Evolutionary conservation across 108 stramenopile species (phyloP).

Genomic region (Pseudonitzschia multistriata): DNA sequence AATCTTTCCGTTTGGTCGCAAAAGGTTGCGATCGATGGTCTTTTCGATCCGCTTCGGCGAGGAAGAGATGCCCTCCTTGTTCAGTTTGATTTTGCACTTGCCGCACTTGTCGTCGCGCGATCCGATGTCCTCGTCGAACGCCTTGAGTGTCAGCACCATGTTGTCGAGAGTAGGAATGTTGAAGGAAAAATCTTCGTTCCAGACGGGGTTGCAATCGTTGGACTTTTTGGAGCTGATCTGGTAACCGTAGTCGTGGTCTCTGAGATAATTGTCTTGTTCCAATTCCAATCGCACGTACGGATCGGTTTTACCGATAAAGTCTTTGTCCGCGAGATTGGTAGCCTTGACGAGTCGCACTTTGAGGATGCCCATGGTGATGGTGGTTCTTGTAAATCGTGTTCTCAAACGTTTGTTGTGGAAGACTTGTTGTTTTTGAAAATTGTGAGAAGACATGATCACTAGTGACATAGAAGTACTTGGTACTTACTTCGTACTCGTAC

Average conservation of each 20-base stretch:
- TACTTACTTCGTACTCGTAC: too few relatives aligned
- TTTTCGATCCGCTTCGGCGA: slow-evolving; percentile 29
- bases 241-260: slow-evolving; percentile 14
- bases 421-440: too few relatives aligned
- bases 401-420: too few relatives aligned
- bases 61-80: slow-evolving; percentile 23
- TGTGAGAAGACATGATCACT: too few relatives aligned
- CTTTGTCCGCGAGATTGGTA: slow-evolving; percentile 44
- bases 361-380: slow-evolving; percentile 36
- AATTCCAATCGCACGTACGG: slow-evolving; percentile 55
- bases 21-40: slow-evolving; percentile 31
- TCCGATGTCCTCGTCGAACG: slow-evolving; percentile 47
- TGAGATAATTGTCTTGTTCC: slow-evolving; percentile 41
- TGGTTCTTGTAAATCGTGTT: too few relatives aligned
- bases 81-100: slow-evolving; percentile 39
- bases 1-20: slow-evolving; percentile 19
- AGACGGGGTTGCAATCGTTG: slow-evolving; percentile 52
- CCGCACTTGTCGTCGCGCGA: slow-evolving; percentile 42
- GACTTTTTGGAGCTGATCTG: slow-evolving; percentile 33
- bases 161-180: slow-evolving; percentile 46
- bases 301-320: slow-evolving; percentile 50
- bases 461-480: too few relatives aligned
- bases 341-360: slow-evolving; percentile 34
- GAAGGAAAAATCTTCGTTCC: slow-evolving; percentile 43
- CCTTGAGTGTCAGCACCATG: slow-evolving; percentile 42